Base-by-base conservation (phyloP, 345 rosid species). In the Eucalyptus brandiana region DNA sequence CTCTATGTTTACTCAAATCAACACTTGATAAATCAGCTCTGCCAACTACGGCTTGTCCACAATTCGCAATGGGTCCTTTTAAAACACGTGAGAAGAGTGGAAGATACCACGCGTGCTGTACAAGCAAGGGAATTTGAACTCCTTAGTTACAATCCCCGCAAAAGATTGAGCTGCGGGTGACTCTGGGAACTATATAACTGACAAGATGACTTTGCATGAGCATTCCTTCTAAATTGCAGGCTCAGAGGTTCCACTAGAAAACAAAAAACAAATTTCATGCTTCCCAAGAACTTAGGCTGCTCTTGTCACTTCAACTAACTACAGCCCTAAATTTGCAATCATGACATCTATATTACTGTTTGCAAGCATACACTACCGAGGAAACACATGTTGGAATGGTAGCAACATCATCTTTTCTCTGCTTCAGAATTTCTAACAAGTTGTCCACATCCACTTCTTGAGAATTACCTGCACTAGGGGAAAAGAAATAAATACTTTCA, bases 401-500 rank as follows among this genome's bases (percentile, higher is more conserved):
- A 86, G 90, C 86, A 87, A 91, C 90, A 45, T 89, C 95, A 91
- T 96, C 96, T 89, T 88, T 94, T 89, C 48, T 91, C 89, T 92
- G 93, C 90, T 92, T 94, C 72, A 96, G 89, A 37, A 91, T 87
- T 88, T 95, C 94, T 87, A 94, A 87, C 90, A 95, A 91, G 91
- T 91, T 91, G 89, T 95, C 97, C 54, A 91, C 94, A 90, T 96
- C 95, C 67, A 67, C 99, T 90, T 95, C 96, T 26, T 88, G 91
- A 51, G 90, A 88, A 90, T 76, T 90, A 86, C 89, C 95, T 92
- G 90, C 89, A 90, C 72, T 42, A 34, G 49, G 19, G 51, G 7
- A 62, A 32, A 32, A 60, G 32, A 76, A 56, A 34, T 34, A 16
- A 42, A 42, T 85, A 24, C 45, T 53, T 86, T 44, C 88, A 44